Base-by-base conservation (phyloP, 805 yeast genomes). In the Yarrowia sp. region DNA sequence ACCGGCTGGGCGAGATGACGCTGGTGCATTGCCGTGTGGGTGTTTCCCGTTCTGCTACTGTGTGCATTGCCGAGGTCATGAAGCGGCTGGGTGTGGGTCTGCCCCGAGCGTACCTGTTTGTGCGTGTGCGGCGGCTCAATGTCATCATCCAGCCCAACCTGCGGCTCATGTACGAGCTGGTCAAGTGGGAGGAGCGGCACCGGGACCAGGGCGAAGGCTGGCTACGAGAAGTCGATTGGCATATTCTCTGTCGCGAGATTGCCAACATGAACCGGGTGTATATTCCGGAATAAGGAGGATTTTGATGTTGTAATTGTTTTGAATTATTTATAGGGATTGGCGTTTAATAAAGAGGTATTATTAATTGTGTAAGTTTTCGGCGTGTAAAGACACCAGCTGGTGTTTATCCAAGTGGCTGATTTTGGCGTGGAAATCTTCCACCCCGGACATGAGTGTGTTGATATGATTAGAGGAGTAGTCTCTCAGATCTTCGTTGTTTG, bases 21-120 rank as follows among this genome's bases (percentile, higher is more conserved):
- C 78, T 93, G 67, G 92, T 93, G 10, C 98, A 93, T 74, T 93
- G 98, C 71, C 89, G 96, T 72, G 98, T 91, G 55, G 98, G 98
- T 0, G 98, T 93, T 3, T 90, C 97, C 0, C 79, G 98, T 65
- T 90, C 96, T 2, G 98, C 98, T 0, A 90, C 98, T 0, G 96
- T 93, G 10, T 93, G 96, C 70, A 93, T 93, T 69, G 97, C 97
- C 1, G 98, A 92, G 73, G 93, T 90, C 42, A 92, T 93, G 97
- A 83, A 84, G 69, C 77, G 96, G 44, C 76, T 89, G 63, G 76
- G 83, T 14, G 77, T 90, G 64, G 83, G 85, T 47, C 77, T 93
- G 33, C 86, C 95, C 1, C 79, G 86, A 36, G 97, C 98, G 0
- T 93, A 92, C 71, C 76, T 92, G 47, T 91, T 81, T 76, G 97